Conservation (phyloP, 306 rosid genomes). For the Vachellia collinsii region DNA sequence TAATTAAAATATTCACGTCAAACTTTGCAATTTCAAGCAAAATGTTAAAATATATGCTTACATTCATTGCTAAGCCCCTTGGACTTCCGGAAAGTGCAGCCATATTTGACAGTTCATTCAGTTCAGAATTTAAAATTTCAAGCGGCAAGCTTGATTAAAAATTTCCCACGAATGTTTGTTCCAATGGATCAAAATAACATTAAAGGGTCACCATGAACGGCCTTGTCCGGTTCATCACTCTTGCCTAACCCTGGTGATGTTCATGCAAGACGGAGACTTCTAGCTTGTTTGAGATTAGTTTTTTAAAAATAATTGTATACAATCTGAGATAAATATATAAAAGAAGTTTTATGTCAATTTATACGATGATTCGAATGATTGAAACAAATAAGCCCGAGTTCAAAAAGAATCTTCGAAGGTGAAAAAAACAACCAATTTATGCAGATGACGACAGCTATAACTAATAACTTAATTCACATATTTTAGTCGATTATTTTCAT, state of each 20-base stretch:
- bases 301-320: no score
- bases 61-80: not conserved
- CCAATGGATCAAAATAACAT: not conserved
- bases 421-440: not conserved
- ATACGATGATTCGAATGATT: no score
- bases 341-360: no score
- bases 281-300: no score
- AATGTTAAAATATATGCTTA: not conserved
- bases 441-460: not conserved
- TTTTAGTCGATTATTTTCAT: not conserved
- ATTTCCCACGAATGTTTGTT: not conserved
- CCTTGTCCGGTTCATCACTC: slow-evolving; percentile 1
- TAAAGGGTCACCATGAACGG: slow-evolving; percentile 37
- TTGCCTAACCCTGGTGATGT: not conserved
- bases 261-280: not conserved
- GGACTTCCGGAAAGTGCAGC: not conserved
- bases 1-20: not conserved
- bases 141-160: slow-evolving; percentile 8
- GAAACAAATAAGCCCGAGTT: no score
- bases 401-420: not conserved
- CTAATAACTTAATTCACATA: not conserved
- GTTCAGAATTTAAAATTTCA: not conserved
- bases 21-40: not conserved
- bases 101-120: not conserved
- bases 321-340: no score